Conservation (phyloP, 1,284 basidiomycete species). For the Trichosporon sp. region DNA sequence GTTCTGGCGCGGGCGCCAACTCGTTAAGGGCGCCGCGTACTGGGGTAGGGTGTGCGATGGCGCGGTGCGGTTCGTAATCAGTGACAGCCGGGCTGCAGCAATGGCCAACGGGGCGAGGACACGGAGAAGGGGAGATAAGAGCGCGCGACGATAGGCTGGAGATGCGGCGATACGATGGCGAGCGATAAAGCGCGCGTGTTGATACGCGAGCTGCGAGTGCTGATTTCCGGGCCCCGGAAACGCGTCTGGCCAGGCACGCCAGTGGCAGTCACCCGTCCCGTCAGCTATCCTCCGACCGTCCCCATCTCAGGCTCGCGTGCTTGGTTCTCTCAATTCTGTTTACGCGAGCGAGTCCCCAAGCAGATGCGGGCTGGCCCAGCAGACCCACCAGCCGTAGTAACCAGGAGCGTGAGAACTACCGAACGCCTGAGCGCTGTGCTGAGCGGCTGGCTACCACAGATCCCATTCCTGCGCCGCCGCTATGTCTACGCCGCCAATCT, state of each 20-base stretch:
- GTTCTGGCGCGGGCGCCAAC: too few species aligned
- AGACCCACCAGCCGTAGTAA: too few species aligned
- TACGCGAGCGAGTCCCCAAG: not conserved
- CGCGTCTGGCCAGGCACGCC: not conserved
- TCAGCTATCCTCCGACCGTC: not conserved
- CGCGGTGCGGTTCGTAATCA: too few species aligned
- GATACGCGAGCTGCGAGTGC: not conserved
- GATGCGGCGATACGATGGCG: not conserved
- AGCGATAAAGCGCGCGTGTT: not conserved
- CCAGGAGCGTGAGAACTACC: too few species aligned
- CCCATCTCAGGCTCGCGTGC: not conserved
- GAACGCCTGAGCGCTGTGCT: not conserved
- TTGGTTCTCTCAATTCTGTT: not conserved
- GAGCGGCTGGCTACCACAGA: not conserved
- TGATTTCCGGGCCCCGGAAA: not conserved
- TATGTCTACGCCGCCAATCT: too few species aligned
- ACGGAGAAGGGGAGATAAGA: not conserved
- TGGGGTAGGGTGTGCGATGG: too few species aligned
- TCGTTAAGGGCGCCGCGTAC: too few species aligned
- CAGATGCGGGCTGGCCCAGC: not conserved
- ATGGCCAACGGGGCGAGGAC: too few species aligned
- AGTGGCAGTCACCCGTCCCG: not conserved
- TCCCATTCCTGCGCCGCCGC: not conserved
- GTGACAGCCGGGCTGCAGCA: too few species aligned
- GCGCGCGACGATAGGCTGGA: too few species aligned